Evolutionary conservation across 495 filamentous ascomycete species (phyloP).

Genomic region (Xylaria grammica): DNA sequence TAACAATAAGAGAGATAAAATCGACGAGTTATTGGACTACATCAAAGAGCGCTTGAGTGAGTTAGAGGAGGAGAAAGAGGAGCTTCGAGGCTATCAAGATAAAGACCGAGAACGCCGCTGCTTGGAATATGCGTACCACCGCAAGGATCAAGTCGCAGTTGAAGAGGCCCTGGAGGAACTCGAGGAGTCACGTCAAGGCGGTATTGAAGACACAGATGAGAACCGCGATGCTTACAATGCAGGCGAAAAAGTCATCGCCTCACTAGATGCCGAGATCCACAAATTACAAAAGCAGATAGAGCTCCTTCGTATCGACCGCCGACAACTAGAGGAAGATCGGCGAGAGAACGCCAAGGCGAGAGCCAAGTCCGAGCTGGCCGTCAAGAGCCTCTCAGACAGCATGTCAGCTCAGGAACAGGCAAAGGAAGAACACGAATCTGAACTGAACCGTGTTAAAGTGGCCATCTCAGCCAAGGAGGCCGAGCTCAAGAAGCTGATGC

Average conservation of each 20-base stretch:
- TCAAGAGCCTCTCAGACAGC: conserved; percentile 79
- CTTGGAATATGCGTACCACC: conserved; percentile 92
- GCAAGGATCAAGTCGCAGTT: conserved; percentile 82
- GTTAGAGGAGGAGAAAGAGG: conserved; percentile 96
- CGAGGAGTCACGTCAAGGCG: conserved; percentile 78
- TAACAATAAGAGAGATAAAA: conserved; percentile 90
- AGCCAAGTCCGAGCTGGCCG: conserved; percentile 84
- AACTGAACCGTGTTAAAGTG: conserved; percentile 72
- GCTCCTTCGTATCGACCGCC: conserved; percentile 84
- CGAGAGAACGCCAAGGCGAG: conserved; percentile 74
- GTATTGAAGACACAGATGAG: conserved; percentile 81
- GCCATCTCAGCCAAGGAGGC: conserved; percentile 78
- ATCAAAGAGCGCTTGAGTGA: conserved; percentile 89
- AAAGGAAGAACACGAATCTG: conserved; percentile 69
- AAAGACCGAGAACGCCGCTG: conserved; percentile 93
- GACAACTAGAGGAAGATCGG: conserved; percentile 87
- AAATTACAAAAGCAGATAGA: conserved; percentile 82
- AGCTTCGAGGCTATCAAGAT: conserved; percentile 88
- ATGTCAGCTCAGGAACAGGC: conserved; percentile 78
- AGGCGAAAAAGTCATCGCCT: conserved; percentile 79
- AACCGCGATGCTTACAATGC: conserved; percentile 76
- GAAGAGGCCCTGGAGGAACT: conserved; percentile 78
- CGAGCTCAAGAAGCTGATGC: conserved; percentile 73
- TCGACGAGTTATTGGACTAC: conserved; percentile 87
- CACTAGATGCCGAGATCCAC: conserved; percentile 77